Evolutionary conservation across 306 rosid species (phyloP).

Genomic region (Trifolium subterraneum): DNA sequence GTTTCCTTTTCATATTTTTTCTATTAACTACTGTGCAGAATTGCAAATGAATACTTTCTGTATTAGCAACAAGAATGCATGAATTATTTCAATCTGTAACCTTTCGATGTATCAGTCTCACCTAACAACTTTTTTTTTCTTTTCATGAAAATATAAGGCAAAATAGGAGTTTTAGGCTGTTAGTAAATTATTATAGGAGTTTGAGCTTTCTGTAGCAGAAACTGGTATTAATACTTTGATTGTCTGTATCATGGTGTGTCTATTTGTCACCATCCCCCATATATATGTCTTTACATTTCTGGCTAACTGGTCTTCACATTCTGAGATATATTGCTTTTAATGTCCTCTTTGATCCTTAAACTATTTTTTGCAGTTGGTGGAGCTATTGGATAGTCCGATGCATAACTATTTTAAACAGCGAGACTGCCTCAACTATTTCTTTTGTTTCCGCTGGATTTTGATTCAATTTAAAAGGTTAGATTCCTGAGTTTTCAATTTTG

Average conservation of each 20-base stretch:
- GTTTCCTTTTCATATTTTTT: slow-evolving; percentile 24
- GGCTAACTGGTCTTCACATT: slow-evolving; percentile 23
- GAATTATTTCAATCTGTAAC: not conserved
- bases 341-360: slow-evolving; percentile 37
- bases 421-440: slow-evolving; percentile 96
- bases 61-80: slow-evolving; percentile 2
- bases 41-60: slow-evolving; percentile 22
- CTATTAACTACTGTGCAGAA: not conserved
- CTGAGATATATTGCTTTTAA: slow-evolving; percentile 17
- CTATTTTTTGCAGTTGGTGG: slow-evolving; percentile 84
- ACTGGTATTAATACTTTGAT: not conserved
- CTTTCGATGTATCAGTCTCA: not conserved
- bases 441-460: slow-evolving; percentile 98
- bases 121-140: not conserved
- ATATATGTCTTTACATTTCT: slow-evolving; percentile 1
- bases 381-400: slow-evolving; percentile 85
- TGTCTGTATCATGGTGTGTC: slow-evolving; percentile 16
- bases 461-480: slow-evolving; percentile 95
- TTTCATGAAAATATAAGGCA: slow-evolving; percentile 13
- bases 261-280: slow-evolving; percentile 20
- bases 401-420: slow-evolving; percentile 85
- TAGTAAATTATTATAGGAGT: not conserved
- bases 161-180: slow-evolving; percentile 10
- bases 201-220: slow-evolving; percentile 16
- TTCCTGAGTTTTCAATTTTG: slow-evolving; percentile 32